Evolutionary conservation across 768 basidiomycete genomes (phyloP), one percentile per base, ranked within the genome.

Genomic region (Boletus sensibilis): DNA sequence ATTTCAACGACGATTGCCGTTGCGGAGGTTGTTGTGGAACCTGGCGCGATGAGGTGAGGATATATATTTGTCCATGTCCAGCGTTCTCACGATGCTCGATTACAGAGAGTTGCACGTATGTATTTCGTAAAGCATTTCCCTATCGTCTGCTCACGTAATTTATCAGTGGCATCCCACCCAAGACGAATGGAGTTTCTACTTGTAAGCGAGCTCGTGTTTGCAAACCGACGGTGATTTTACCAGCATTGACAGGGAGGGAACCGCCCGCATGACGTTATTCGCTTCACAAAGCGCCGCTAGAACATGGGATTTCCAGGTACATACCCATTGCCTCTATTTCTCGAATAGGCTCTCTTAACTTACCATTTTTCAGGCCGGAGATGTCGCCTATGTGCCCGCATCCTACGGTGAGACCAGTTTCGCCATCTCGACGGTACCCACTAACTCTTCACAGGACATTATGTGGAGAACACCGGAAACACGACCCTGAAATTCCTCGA

Each of bases 151-250:
- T 61, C n/a, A 55, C 5, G 4, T 29, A 23, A 29, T 57, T 31
- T 21, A 8, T 50, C 43, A 86, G 85, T 88, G 87, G 87, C 87
- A 88, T 60, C 86, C 87, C 8, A 83, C 81, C 12, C 75, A 83
- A 62, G 82, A 85, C 56, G 85, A 86, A 70, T 87, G 85, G 85
- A 76, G 72, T 47, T 82, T 77, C 67, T 82, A 78, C 78, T 52
- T 85, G 83, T 83, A 65, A 53, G 75, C n/a, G 52, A 48, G 12
- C 20, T 31, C 12, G 2, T 5, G 35, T 33, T 33, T 29, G 12
- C 13, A n/a, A 9, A 8, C 9, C 39, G 5, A 39, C 23, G 10
- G 14, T 38, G 5, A 46, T 41, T 43, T 52, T 29, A 55, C 46
- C 35, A 57, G 51, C 29, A 25, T 27, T 18, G 18, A 11, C 56